Conservation (phyloP, 306 rosid species). For the Castanospermum australe region DNA sequence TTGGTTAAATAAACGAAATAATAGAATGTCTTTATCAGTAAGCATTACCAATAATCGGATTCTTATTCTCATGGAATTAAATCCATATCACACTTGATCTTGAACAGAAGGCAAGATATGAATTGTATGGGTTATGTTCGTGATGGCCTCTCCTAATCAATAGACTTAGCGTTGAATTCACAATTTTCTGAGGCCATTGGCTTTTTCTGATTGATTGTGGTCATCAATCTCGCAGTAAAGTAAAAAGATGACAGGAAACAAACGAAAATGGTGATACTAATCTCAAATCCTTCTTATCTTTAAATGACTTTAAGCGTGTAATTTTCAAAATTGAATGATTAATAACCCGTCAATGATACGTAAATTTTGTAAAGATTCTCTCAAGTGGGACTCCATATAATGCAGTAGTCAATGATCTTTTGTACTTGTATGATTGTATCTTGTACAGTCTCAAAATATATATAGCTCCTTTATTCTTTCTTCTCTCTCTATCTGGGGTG, state of each 20-base stretch:
- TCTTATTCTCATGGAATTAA: too few species aligned
- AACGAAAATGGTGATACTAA: not conserved
- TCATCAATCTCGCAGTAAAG: not conserved
- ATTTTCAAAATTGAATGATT: not conserved
- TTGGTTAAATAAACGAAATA: too few species aligned
- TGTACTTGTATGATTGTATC: not conserved
- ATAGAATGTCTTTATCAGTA: too few species aligned
- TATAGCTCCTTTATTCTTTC: not conserved
- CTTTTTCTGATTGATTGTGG: not conserved
- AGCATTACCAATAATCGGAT: too few species aligned
- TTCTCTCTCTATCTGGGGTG: not conserved
- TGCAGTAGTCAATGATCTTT: not conserved
- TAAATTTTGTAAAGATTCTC: not conserved
- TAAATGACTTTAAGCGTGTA: not conserved
- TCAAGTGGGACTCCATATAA: slow-evolving; percentile 13
- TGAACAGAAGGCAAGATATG: too few species aligned
- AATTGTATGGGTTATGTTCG: too few species aligned
- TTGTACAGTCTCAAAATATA: not conserved
- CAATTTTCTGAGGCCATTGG: not conserved
- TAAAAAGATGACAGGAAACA: not conserved
- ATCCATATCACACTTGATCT: too few species aligned
- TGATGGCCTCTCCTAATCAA: too few species aligned
- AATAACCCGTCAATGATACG: not conserved
- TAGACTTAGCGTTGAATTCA: not conserved
- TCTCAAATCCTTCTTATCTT: not conserved